Evolutionary conservation across 163 green algal genomes (phyloP).

Genomic region (Scenedesmus sp.): DNA sequence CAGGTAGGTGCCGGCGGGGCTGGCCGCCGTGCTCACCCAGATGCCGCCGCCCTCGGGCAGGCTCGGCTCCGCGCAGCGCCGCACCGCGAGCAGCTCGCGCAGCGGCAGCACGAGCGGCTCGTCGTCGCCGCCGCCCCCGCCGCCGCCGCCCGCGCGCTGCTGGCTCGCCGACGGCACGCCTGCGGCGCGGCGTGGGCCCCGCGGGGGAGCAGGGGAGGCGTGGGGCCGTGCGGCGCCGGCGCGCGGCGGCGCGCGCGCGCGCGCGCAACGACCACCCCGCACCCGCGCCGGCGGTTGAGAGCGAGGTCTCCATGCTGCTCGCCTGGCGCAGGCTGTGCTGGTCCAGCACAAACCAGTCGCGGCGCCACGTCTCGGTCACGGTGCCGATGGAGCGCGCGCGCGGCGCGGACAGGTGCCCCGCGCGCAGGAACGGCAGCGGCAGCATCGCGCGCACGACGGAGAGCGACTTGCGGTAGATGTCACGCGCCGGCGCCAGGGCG

Average conservation of each 20-base stretch:
- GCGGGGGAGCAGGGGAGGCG: not conserved
- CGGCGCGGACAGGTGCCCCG: conserved; percentile 63
- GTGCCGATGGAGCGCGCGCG: conserved; percentile 4
- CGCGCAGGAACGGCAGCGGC: conserved; percentile 72
- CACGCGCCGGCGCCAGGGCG: conserved; percentile 59
- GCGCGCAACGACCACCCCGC: not conserved
- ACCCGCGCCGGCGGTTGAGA: conserved; percentile 42
- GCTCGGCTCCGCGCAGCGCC: conserved; percentile 60
- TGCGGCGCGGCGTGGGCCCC: not conserved
- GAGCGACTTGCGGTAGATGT: conserved; percentile 51
- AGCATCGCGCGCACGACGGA: conserved; percentile 62
- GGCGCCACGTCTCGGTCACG: conserved; percentile 38
- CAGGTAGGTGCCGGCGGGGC: conserved; percentile 65
- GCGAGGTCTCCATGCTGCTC: conserved; percentile 44
- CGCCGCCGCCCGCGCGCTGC: conserved; percentile 2
- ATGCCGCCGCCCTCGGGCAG: conserved; percentile 64
- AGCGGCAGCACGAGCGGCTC: conserved; percentile 39
- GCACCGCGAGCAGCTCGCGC: conserved; percentile 32
- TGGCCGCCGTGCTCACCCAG: conserved; percentile 55
- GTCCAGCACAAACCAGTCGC: conserved; percentile 70
- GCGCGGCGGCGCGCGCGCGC: too few relatives aligned
- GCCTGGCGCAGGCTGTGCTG: conserved; percentile 55
- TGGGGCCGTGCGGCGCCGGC: too few relatives aligned
- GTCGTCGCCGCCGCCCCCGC: conserved; percentile 3
- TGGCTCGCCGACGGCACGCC: conserved; percentile 5